Conservation (phyloP, 257 asterid genomes). For the Scutellaria barbata region DNA sequence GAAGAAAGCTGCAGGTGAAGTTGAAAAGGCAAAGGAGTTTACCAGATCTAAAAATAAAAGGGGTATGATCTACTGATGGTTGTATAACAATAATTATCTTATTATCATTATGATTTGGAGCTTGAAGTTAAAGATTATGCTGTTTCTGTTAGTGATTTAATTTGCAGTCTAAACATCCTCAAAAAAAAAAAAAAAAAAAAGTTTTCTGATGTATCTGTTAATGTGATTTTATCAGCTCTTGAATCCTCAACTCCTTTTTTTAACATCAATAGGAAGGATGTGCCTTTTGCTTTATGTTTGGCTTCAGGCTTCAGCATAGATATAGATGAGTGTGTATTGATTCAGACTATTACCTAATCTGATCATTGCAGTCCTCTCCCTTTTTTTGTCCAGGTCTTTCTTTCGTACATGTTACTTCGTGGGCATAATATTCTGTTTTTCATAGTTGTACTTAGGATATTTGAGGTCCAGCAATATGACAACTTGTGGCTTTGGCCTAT, state of each 20-base stretch:
- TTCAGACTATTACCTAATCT: constrained; percentile 8
- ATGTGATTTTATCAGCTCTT: neutral
- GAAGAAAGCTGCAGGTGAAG: constrained; percentile 75
- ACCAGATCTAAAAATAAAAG: constrained; percentile 81
- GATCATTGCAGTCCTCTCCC: constrained; percentile 5
- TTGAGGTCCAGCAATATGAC: constrained; percentile 8
- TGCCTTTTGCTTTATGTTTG: neutral
- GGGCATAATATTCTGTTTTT: constrained; percentile 3
- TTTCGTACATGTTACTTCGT: neutral
- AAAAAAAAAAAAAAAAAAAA: neutral
- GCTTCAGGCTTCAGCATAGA: neutral
- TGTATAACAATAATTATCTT: constrained; percentile 20
- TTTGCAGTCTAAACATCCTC: constrained; percentile 25
- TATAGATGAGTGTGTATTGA: neutral
- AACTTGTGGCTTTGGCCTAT: constrained; percentile 18
- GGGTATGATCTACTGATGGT: constrained; percentile 48
- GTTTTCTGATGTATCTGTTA: neutral
- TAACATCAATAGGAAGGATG: neutral
- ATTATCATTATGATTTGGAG: constrained; percentile 1
- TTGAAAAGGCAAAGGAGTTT: constrained; percentile 78
- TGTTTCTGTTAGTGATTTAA: neutral
- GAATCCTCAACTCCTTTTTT: neutral
- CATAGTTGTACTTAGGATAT: neutral
- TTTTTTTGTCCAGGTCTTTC: constrained; percentile 13
- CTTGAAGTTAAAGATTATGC: constrained; percentile 19